These are phyloP conservation scores for Talaromyces thailandensis DNA, from an alignment of 495 filamentous ascomycete species.

Conservation along the genomic window DNA sequence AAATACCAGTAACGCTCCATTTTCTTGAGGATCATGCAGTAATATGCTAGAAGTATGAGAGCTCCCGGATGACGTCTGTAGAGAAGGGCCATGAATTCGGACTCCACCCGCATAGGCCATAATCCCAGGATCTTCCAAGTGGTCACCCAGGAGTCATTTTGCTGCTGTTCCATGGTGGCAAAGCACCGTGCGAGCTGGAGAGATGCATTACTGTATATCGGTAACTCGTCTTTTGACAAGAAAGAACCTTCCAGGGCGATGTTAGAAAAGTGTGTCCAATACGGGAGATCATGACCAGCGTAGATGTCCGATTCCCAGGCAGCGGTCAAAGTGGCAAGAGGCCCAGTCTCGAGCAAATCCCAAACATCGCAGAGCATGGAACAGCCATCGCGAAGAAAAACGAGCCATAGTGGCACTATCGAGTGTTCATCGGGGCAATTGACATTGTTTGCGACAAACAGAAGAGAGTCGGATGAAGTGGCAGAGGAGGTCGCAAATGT, in stretches of 20 bases:
- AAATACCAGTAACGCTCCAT: slow-evolving; percentile 24
- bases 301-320: slow-evolving; percentile 11
- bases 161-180: slow-evolving; percentile 8
- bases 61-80: slow-evolving; percentile 23
- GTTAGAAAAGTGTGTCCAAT: slow-evolving; percentile 9
- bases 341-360: slow-evolving; percentile 10
- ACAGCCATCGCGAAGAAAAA: slow-evolving; percentile 13
- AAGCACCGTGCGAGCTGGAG: slow-evolving; percentile 10
- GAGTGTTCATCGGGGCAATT: not conserved
- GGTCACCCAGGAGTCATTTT: not conserved
- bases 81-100: slow-evolving; percentile 19
- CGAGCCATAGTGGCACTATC: slow-evolving; percentile 13
- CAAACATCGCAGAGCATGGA: slow-evolving; percentile 13
- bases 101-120: slow-evolving; percentile 24
- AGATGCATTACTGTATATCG: slow-evolving; percentile 9
- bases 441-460: slow-evolving; percentile 6
- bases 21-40: slow-evolving; percentile 25
- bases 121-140: slow-evolving; percentile 13
- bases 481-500: slow-evolving; percentile 6
- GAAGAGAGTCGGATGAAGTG: slow-evolving; percentile 6
- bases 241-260: slow-evolving; percentile 5
- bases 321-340: slow-evolving; percentile 4
- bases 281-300: slow-evolving; percentile 6
- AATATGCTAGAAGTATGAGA: slow-evolving; percentile 28
- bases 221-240: slow-evolving; percentile 8